These are phyloP conservation scores for Phalaenopsis hybrid DNA, from an alignment of 116 monocot species.

Conservation along the genomic window DNA sequence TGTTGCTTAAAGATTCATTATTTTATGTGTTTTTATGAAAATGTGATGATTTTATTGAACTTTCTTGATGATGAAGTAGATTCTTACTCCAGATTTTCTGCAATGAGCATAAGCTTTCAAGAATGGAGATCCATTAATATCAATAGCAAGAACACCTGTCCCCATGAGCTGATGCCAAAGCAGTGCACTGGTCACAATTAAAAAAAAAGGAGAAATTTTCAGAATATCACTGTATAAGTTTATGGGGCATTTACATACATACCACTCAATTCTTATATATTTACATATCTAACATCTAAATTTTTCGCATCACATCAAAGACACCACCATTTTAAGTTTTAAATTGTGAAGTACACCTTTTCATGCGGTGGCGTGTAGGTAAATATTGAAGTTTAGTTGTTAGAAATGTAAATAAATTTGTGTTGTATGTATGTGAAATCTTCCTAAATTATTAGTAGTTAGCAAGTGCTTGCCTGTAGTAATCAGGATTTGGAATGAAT, in stretches of 20 bases:
- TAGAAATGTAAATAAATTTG: no score
- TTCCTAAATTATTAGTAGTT: not conserved
- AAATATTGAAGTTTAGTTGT: no score
- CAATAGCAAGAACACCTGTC: slow-evolving; percentile 45
- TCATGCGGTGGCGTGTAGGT: no score
- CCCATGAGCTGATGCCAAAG: slow-evolving; percentile 79
- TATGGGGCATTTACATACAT: no score
- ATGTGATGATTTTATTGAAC: not conserved
- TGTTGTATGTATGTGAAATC: not conserved
- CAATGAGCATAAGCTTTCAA: slow-evolving; percentile 63
- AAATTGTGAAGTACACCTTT: no score
- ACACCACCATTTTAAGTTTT: no score
- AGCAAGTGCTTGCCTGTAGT: slow-evolving; percentile 43
- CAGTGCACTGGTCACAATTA: slow-evolving; percentile 34
- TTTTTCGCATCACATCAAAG: no score
- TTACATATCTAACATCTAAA: no score
- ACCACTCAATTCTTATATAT: no score
- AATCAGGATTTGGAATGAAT: slow-evolving; percentile 73
- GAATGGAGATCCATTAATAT: slow-evolving; percentile 33
- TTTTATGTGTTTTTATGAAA: not conserved
- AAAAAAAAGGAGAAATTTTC: not conserved
- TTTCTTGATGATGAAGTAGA: not conserved
- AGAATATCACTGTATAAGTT: not conserved
- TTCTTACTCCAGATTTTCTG: slow-evolving; percentile 34
- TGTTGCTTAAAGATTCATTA: not conserved